Percentiles rank a stretch among this genome's conserved stretches.
phyloP scores from a whole-genome alignment of 2,329 filamentous ascomycete genomes.

The Akanthomyces muscarius region DNA sequence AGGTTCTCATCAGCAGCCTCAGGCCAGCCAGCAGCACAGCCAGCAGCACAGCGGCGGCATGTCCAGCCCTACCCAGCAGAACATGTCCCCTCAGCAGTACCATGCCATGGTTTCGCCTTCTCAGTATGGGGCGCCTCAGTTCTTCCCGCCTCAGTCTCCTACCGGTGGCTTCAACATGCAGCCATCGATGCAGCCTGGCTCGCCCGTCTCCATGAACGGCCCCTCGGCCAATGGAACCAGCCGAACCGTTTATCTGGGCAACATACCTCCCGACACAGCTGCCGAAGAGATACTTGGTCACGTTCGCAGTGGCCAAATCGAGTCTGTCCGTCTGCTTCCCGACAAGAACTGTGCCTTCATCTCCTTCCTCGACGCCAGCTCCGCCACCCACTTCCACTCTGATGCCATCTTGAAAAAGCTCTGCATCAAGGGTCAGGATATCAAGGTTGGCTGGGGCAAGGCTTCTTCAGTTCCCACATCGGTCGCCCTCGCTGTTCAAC shows the following conservation, averaged over 20 bases:
- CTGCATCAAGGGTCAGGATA: slow-evolving; percentile 96
- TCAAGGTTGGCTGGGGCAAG: slow-evolving; percentile 99
- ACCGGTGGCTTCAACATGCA: slow-evolving; percentile 66
- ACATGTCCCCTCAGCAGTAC: slow-evolving; percentile 78
- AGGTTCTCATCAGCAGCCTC: slow-evolving; percentile 39
- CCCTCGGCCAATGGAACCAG: slow-evolving; percentile 85
- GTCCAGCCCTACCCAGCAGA: slow-evolving; percentile 70
- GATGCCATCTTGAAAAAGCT: slow-evolving; percentile 99
- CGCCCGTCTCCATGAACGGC: slow-evolving; percentile 71
- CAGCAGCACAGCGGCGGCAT: slow-evolving; percentile 59
- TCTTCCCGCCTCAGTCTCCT: slow-evolving; percentile 85
- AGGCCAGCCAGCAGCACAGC: slow-evolving; percentile 50
- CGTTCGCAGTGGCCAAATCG: slow-evolving; percentile 94
- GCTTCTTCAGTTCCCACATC: slow-evolving; percentile 97
- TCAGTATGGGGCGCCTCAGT: slow-evolving; percentile 74
- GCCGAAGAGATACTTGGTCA: slow-evolving; percentile 96
- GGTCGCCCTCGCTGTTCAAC: slow-evolving; percentile 93
- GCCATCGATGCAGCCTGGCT: slow-evolving; percentile 59
- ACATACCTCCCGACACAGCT: slow-evolving; percentile 95
- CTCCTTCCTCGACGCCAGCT: slow-evolving; percentile 95
- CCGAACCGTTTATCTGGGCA: slow-evolving; percentile 94
- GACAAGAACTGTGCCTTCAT: slow-evolving; percentile 99
- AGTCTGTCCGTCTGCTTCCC: slow-evolving; percentile 92
- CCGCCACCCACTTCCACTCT: slow-evolving; percentile 97
- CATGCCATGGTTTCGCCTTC: slow-evolving; percentile 83